phyloP scores from a whole-genome alignment of 768 basidiomycete genomes.

The Tephrocybe sp. region DNA sequence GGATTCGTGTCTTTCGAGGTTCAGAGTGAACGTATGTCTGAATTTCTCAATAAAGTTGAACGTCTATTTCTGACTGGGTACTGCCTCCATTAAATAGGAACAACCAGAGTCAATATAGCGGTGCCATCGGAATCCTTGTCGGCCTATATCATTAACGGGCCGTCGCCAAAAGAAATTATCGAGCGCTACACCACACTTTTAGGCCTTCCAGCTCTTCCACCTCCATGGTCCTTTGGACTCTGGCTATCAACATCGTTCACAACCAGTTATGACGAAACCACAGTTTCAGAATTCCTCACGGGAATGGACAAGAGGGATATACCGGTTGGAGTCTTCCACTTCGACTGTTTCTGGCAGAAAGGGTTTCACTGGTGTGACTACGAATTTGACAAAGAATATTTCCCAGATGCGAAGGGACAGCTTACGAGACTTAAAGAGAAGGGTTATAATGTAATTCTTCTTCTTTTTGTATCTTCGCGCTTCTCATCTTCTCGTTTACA shows the following conservation, averaged over 20 bases:
- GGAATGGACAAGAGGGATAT: slow-evolving; percentile 40
- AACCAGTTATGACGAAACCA: slow-evolving; percentile 40
- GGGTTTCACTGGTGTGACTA: slow-evolving; percentile 39
- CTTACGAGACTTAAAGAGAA: slow-evolving; percentile 29
- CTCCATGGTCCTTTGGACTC: slow-evolving; percentile 47
- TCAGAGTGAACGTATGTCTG: slow-evolving; percentile 34
- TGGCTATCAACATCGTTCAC: slow-evolving; percentile 49
- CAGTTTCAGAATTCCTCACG: slow-evolving; percentile 40
- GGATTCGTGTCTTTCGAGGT: slow-evolving; percentile 49
- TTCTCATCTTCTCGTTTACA: background rate
- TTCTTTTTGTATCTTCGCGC: background rate
- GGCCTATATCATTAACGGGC: slow-evolving; percentile 40
- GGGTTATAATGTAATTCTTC: slow-evolving; percentile 37
- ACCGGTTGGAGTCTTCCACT: slow-evolving; percentile 40
- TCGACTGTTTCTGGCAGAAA: slow-evolving; percentile 43
- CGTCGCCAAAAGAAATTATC: slow-evolving; percentile 26
- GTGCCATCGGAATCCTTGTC: slow-evolving; percentile 38
- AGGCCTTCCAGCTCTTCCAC: slow-evolving; percentile 42
- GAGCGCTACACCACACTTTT: slow-evolving; percentile 32
- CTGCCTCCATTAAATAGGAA: slow-evolving; percentile 8
- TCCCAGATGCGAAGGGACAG: slow-evolving; percentile 42
- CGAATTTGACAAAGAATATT: slow-evolving; percentile 42
- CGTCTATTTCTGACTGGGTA: too few species aligned
- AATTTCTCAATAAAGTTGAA: background rate
- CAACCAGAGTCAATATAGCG: slow-evolving; percentile 28